A percentile compares a stretch with the other conserved stretches of the same genome.
These are phyloP conservation scores for Daedaleopsis nitida DNA, from an alignment of 768 basidiomycete genomes.

Conservation along the genomic window DNA sequence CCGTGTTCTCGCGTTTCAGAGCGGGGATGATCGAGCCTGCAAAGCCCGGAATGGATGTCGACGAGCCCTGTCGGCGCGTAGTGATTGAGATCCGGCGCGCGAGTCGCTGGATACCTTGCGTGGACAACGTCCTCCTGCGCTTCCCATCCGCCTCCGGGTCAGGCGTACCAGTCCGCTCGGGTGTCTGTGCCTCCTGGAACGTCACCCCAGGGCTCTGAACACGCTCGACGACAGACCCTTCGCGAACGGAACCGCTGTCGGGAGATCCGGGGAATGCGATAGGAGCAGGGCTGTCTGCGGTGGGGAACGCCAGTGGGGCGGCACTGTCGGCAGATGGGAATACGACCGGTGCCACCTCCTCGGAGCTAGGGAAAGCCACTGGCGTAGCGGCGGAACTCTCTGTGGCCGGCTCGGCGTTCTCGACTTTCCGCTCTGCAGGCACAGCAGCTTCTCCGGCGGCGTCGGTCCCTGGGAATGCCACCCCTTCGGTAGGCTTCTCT, in stretches of 20 bases:
- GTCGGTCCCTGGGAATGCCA: conserved; percentile 21
- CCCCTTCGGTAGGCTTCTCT: neutral
- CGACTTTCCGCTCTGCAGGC: conserved; percentile 16
- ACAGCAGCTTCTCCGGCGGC: conserved; percentile 14
- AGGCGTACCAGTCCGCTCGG: conserved; percentile 71
- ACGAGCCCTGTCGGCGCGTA: conserved; percentile 54
- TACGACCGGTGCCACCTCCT: conserved; percentile 32
- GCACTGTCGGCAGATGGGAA: conserved; percentile 36
- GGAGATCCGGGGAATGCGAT: conserved; percentile 35
- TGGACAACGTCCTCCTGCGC: conserved; percentile 71
- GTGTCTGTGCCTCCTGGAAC: conserved; percentile 61
- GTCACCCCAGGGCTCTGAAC: conserved; percentile 54
- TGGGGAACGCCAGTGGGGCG: conserved; percentile 37
- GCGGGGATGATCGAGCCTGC: conserved; percentile 45
- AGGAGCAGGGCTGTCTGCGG: conserved; percentile 29
- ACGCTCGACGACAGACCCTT: conserved; percentile 31
- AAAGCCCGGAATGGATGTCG: conserved; percentile 47
- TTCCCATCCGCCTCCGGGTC: conserved; percentile 76
- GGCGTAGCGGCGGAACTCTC: conserved; percentile 23
- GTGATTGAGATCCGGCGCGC: conserved; percentile 73
- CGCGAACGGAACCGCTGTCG: conserved; percentile 35
- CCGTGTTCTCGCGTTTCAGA: conserved; percentile 52
- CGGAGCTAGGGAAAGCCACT: conserved; percentile 29
- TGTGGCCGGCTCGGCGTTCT: conserved; percentile 10
- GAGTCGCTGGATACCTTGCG: conserved; percentile 84